Conservation (phyloP, 202 grass and related monocot genomes). For the Alloteropsis angusta region DNA sequence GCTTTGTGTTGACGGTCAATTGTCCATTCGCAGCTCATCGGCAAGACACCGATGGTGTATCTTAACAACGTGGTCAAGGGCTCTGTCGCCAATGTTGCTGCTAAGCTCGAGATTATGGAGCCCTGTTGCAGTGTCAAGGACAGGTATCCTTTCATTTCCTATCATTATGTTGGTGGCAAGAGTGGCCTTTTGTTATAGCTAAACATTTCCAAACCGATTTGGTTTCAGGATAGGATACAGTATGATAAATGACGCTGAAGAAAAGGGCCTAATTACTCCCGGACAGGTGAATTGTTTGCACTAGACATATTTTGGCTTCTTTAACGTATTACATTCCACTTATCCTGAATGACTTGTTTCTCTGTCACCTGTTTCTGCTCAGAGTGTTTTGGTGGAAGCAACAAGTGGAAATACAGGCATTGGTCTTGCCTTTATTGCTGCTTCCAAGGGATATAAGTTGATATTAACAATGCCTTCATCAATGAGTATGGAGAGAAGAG, state of each 20-base stretch:
- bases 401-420: constrained; percentile 96
- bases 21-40: constrained; percentile 61
- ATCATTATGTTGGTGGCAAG: background rate
- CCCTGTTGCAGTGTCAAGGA: constrained; percentile 97
- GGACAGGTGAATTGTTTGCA: constrained; percentile 48
- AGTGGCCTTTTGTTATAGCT: background rate
- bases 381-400: constrained; percentile 84
- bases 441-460: constrained; percentile 85
- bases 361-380: background rate
- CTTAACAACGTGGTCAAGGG: constrained; percentile 80
- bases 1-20: background rate
- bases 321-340: background rate
- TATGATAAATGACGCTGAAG: constrained; percentile 83
- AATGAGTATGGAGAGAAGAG: constrained; percentile 91
- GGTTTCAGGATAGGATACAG: constrained; percentile 78
- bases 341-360: background rate
- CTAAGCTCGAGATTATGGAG: constrained; percentile 98
- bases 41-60: constrained; percentile 96
- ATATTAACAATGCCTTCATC: constrained; percentile 88
- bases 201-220: background rate
- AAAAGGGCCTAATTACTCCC: constrained; percentile 70
- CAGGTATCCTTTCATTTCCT: constrained; percentile 30
- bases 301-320: background rate
- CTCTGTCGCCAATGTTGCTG: constrained; percentile 62
- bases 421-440: constrained; percentile 93